Conservation (phyloP, 768 basidiomycete genomes). For the Amyloporia xantha region DNA sequence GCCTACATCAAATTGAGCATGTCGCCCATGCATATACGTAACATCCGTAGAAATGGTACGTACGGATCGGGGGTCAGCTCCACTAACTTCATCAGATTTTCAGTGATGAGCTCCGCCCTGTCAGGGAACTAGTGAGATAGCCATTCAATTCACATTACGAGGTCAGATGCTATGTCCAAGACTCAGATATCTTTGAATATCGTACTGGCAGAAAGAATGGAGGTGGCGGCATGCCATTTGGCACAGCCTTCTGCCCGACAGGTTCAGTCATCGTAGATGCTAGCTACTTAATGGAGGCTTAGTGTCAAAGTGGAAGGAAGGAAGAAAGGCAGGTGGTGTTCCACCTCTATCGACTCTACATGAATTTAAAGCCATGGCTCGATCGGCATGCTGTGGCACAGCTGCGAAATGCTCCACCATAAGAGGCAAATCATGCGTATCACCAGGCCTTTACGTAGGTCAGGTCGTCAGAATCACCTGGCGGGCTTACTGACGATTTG, state of each 20-base stretch:
- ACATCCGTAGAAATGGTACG: slow-evolving; percentile 8
- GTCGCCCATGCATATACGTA: slow-evolving; percentile 7
- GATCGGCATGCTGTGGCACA: no score
- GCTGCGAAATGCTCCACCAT: not conserved
- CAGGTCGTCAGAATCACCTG: not conserved
- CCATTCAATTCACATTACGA: not conserved
- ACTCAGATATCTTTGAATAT: no score
- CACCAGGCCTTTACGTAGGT: not conserved
- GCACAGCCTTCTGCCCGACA: slow-evolving; percentile 23
- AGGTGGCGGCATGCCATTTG: slow-evolving; percentile 36
- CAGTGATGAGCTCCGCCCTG: slow-evolving; percentile 42
- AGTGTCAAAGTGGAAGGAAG: no score
- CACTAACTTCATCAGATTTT: slow-evolving; percentile 36
- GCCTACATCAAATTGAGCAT: slow-evolving; percentile 23
- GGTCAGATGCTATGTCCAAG: not conserved
- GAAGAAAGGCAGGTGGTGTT: no score
- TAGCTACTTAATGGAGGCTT: no score
- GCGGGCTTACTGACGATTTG: not conserved
- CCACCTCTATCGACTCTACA: no score
- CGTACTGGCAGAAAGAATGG: slow-evolving; percentile 36
- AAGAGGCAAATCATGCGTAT: not conserved
- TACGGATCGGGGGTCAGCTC: slow-evolving; percentile 35
- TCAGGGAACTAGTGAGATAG: slow-evolving; percentile 35
- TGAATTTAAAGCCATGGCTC: no score
- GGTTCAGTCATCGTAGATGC: slow-evolving; percentile 3